Evolutionary conservation across 2,329 filamentous ascomycete genomes (phyloP), one percentile per base, ranked within the genome.

Genomic region (Pseudonectria buxi): DNA sequence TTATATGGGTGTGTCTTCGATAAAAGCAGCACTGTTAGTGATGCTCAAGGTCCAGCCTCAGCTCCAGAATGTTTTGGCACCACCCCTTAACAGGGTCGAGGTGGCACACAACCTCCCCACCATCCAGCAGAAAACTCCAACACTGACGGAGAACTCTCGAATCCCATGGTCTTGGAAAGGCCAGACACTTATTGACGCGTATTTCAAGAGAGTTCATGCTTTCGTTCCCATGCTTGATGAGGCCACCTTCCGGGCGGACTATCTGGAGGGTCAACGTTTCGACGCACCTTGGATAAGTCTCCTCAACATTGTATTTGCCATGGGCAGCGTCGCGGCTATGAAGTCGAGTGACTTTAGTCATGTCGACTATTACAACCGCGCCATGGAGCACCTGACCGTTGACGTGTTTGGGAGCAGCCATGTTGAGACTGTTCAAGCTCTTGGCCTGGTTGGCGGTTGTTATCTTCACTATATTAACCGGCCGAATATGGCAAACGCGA

Each of bases 391-490:
- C 48, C 62, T 87, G 9, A 73, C 69, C 7, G 66, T 87, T 41
- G 81, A 83, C 43, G 75, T 76, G 11, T 75, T 86, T 35, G 81
- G 80, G 3, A 81, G 46, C 14, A 55, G 53, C 9, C 53, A 53
- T 12, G 30, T 87, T 10, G 81, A 87, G 56, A 81, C 76, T 0
- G 71, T 86, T 2, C 83, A 87, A 55, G 78, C 82, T 2, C 58
- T 87, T 10, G 76, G 77, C 4, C 68, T 87, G 13, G 76, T 85
- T 53, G 80, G 81, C 28, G 83, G 83, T n/a, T 83, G 78, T 61
- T 86, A 86, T 54, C 72, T 86, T 34, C 83, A 86, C 56, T 86
- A 86, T 52, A 74, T 83, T 46, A 85, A 85, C 58, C 70, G 80
- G 26, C 82, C 83, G 2, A 86, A 86, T 50, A 81, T 86, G 64